Percentiles rank a stretch among this genome's conserved stretches.
phyloP scores from a whole-genome alignment of 179 eudicot species.

The Drosera spatulata region DNA sequence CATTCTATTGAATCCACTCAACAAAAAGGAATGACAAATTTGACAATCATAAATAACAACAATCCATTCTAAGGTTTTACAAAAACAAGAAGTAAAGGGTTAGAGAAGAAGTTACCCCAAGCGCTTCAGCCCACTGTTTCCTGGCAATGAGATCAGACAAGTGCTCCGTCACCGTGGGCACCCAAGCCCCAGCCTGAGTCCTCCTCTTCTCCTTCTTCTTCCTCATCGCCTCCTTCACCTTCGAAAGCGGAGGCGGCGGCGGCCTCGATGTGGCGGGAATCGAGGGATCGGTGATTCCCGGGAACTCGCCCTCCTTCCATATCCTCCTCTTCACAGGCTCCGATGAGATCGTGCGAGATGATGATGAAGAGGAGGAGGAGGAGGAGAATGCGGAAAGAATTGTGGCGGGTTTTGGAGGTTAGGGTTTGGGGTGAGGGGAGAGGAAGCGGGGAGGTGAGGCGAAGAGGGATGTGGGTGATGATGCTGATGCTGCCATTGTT shows the following conservation, averaged over 20 bases:
- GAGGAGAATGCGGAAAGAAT: conserved; percentile 16
- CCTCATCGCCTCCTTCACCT: conserved; percentile 19
- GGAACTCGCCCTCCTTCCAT: conserved; percentile 85
- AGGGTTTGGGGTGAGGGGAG: conserved; percentile 9
- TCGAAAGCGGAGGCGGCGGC: conserved; percentile 10
- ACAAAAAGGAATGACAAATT: too few relatives aligned
- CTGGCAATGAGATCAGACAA: conserved; percentile 57
- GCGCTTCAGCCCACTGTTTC: conserved; percentile 77
- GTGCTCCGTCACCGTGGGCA: conserved; percentile 70
- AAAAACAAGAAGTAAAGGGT: background rate
- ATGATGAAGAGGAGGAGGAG: conserved; percentile 18
- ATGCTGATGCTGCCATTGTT: too few relatives aligned
- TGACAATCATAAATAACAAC: background rate
- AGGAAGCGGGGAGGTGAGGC: conserved; percentile 11
- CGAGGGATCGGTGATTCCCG: conserved; percentile 32
- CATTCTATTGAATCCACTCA: too few relatives aligned
- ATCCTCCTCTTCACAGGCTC: conserved; percentile 31
- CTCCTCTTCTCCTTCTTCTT: conserved; percentile 69
- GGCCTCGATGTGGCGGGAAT: conserved; percentile 25
- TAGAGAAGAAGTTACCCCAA: conserved; percentile 26
- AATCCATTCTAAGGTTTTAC: background rate
- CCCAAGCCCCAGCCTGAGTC: conserved; percentile 66
- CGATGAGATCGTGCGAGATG: conserved; percentile 8
- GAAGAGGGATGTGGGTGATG: too few relatives aligned
- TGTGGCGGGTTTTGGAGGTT: background rate